These are phyloP conservation scores for Lachnellula cervina DNA, from an alignment of 2,329 filamentous ascomycete genomes.

Conservation along the genomic window DNA sequence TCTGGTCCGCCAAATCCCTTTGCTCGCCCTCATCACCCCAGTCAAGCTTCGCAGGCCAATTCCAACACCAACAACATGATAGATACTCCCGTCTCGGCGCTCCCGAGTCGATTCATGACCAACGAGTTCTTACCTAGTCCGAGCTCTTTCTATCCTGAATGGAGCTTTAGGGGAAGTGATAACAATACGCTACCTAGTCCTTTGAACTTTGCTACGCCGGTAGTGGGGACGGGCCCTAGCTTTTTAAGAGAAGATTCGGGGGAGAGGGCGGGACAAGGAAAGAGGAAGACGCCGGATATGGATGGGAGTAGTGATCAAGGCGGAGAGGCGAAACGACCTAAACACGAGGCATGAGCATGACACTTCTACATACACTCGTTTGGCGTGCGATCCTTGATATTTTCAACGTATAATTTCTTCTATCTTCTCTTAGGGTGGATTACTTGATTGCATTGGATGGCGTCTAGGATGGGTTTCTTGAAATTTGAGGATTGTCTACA, in stretches of 20 bases:
- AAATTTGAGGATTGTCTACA: neutral
- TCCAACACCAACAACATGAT: constrained; percentile 40
- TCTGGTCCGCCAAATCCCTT: constrained; percentile 94
- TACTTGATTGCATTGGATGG: neutral
- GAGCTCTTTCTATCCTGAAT: constrained; percentile 87
- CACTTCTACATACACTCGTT: neutral
- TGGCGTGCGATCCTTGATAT: neutral
- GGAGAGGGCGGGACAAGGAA: constrained; percentile 19
- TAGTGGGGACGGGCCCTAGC: constrained; percentile 56
- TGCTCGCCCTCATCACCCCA: constrained; percentile 75
- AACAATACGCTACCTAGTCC: constrained; percentile 89
- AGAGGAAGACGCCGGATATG: constrained; percentile 28
- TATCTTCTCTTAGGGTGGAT: neutral
- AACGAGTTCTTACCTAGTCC: constrained; percentile 86
- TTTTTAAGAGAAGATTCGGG: constrained; percentile 54
- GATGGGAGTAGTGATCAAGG: constrained; percentile 21
- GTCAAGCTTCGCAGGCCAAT: constrained; percentile 39
- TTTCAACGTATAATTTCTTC: neutral
- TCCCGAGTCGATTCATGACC: constrained; percentile 86
- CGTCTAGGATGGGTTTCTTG: neutral
- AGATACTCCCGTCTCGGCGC: constrained; percentile 86
- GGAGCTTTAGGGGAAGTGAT: constrained; percentile 68
- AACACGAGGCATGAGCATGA: constrained; percentile 17
- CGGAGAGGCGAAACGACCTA: constrained; percentile 26
- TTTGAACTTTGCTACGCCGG: constrained; percentile 84